Evolutionary conservation across 1,284 basidiomycete species (phyloP).

Genomic region (Puccinia sorghi): DNA sequence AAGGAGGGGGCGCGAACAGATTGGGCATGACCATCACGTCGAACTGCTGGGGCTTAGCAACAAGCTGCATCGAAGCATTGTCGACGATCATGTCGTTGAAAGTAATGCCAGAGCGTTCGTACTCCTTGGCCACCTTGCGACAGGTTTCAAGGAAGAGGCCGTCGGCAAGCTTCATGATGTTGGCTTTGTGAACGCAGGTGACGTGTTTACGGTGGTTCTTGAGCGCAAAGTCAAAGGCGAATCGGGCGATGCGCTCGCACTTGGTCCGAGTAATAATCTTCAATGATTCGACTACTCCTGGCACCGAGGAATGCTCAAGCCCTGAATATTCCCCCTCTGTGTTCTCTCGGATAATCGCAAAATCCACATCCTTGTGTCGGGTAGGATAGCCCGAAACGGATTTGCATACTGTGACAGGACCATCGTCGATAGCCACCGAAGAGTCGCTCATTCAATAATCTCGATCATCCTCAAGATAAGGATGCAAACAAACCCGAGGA

Average conservation of each 20-base stretch:
- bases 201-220: conserved; percentile 99
- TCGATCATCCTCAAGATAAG: neutral
- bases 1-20: conserved; percentile 54
- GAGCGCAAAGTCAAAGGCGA: conserved; percentile 98
- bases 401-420: conserved; percentile 75
- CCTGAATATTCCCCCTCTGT: conserved; percentile 99
- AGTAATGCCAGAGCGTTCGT: conserved; percentile 87
- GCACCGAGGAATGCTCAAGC: conserved; percentile 95
- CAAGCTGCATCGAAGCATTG: conserved; percentile 99
- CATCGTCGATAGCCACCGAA: conserved; percentile 60
- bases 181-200: conserved; percentile 99
- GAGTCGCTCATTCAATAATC: neutral
- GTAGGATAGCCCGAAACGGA: conserved; percentile 96
- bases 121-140: conserved; percentile 88
- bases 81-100: conserved; percentile 99
- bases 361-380: conserved; percentile 94
- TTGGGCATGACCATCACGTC: conserved; percentile 99
- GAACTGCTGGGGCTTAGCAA: conserved; percentile 90
- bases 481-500: neutral
- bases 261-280: conserved; percentile 96
- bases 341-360: conserved; percentile 99
- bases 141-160: conserved; percentile 99
- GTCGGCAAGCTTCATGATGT: conserved; percentile 99
- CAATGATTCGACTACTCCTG: conserved; percentile 96
- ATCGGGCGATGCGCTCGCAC: conserved; percentile 93